Conservation (phyloP, 768 basidiomycete genomes). For the Podaxis rugospora region DNA sequence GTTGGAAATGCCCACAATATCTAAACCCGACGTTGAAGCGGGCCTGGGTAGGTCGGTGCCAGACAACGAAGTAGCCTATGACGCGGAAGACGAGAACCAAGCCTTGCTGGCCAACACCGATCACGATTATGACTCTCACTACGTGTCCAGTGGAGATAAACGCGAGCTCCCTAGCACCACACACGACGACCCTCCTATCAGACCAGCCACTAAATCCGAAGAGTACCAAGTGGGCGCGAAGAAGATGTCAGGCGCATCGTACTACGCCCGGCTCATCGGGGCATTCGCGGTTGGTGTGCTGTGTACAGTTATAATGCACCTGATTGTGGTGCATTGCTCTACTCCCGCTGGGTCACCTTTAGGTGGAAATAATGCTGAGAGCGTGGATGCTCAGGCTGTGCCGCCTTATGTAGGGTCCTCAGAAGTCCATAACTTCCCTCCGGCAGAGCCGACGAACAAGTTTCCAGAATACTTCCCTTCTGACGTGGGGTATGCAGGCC, state of each 20-base stretch:
- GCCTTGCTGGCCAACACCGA: not conserved
- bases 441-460: slow-evolving; percentile 66
- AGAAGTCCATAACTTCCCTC: slow-evolving; percentile 65
- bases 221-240: not conserved
- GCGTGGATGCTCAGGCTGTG: slow-evolving; percentile 29
- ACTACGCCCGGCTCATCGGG: slow-evolving; percentile 5
- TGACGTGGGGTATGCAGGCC: slow-evolving; percentile 71
- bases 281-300: slow-evolving; percentile 9
- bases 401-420: slow-evolving; percentile 73
- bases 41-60: not conserved
- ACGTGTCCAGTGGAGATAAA: not conserved
- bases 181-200: not conserved
- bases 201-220: not conserved
- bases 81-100: slow-evolving; percentile 4
- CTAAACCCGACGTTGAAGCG: not conserved
- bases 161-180: not conserved
- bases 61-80: slow-evolving; percentile 7
- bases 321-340: not conserved
- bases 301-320: slow-evolving; percentile 6
- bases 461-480: slow-evolving; percentile 74
- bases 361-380: not conserved
- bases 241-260: slow-evolving; percentile 2
- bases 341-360: not conserved
- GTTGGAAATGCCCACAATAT: not conserved
- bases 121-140: not conserved